A percentile compares a stretch with the other conserved stretches of the same genome.
phyloP scores from a whole-genome alignment of 225 moss, liverwort and hornwort species.

The Marchantia polymorpha region DNA sequence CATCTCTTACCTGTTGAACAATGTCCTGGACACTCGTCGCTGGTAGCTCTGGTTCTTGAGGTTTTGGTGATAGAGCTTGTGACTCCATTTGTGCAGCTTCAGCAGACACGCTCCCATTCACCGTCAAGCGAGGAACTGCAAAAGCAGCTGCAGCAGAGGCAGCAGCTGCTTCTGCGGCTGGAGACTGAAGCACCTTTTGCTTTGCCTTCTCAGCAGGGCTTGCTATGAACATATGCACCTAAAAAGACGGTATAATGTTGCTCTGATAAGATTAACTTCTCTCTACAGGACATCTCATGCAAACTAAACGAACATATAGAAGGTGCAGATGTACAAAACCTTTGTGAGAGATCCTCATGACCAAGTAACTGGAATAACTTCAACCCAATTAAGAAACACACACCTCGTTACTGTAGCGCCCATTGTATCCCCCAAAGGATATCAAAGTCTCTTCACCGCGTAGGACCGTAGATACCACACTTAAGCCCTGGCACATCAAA shows the following conservation, averaged over 20 bases:
- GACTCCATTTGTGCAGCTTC: conserved; percentile 16
- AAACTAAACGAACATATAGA: background rate
- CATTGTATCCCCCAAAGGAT: conserved; percentile 95
- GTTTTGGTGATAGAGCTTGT: conserved; percentile 21
- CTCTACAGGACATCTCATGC: background rate
- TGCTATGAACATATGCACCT: conserved; percentile 68
- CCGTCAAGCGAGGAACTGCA: conserved; percentile 29
- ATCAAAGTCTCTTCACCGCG: conserved; percentile 54
- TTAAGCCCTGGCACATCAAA: conserved; percentile 56
- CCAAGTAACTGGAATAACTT: background rate
- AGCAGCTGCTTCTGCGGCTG: conserved; percentile 59
- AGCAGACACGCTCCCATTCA: conserved; percentile 19
- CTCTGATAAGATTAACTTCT: background rate
- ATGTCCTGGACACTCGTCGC: conserved; percentile 27
- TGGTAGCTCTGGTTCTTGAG: conserved; percentile 32
- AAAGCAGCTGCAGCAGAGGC: conserved; percentile 54
- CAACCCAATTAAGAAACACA: background rate
- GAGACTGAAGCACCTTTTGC: conserved; percentile 47
- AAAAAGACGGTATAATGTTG: background rate
- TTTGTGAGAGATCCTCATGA: background rate
- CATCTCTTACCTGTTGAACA: conserved; percentile 11
- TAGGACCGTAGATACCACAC: conserved; percentile 51
- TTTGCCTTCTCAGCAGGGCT: conserved; percentile 48
- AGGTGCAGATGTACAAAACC: background rate
- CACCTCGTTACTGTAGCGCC: conserved; percentile 73